These are phyloP conservation scores for Euphorbia celastroides DNA, from an alignment of 441 rosid species.

Conservation along the genomic window DNA sequence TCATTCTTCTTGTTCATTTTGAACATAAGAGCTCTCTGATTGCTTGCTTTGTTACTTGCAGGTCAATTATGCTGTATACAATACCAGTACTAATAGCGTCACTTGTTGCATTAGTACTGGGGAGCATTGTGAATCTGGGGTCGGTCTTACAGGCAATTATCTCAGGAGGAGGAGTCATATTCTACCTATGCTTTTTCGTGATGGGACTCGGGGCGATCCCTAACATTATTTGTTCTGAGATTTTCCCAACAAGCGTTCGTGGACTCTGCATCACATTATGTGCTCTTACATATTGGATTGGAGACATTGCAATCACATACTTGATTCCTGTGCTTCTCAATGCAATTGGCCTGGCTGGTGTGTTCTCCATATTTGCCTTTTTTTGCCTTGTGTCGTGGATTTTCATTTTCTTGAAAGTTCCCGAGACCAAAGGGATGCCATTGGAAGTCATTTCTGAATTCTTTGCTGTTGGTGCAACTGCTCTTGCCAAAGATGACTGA, in stretches of 20 bases:
- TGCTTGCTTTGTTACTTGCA: slow-evolving; percentile 21
- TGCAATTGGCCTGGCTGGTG: slow-evolving; percentile 76
- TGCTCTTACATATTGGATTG: slow-evolving; percentile 57
- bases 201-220: slow-evolving; percentile 96
- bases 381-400: slow-evolving; percentile 59
- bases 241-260: slow-evolving; percentile 79
- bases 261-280: slow-evolving; percentile 73
- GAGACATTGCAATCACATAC: slow-evolving; percentile 73
- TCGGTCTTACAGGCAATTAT: slow-evolving; percentile 52
- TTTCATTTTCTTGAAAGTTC: slow-evolving; percentile 75
- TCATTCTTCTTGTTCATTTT: background rate
- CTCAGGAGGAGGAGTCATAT: slow-evolving; percentile 62
- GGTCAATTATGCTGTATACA: slow-evolving; percentile 70
- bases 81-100: slow-evolving; percentile 66
- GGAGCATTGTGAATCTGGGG: slow-evolving; percentile 42
- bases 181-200: slow-evolving; percentile 79
- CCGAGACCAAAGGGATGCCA: slow-evolving; percentile 99
- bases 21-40: background rate
- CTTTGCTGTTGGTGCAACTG: slow-evolving; percentile 74
- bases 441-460: slow-evolving; percentile 91
- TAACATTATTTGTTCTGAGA: slow-evolving; percentile 87
- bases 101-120: slow-evolving; percentile 48
- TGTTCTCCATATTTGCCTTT: slow-evolving; percentile 55
- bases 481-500: slow-evolving; percentile 29
- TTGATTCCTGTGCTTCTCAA: slow-evolving; percentile 62